phyloP scores from a whole-genome alignment of 2,329 filamentous ascomycete genomes.

The Pseudocercospora vitis region DNA sequence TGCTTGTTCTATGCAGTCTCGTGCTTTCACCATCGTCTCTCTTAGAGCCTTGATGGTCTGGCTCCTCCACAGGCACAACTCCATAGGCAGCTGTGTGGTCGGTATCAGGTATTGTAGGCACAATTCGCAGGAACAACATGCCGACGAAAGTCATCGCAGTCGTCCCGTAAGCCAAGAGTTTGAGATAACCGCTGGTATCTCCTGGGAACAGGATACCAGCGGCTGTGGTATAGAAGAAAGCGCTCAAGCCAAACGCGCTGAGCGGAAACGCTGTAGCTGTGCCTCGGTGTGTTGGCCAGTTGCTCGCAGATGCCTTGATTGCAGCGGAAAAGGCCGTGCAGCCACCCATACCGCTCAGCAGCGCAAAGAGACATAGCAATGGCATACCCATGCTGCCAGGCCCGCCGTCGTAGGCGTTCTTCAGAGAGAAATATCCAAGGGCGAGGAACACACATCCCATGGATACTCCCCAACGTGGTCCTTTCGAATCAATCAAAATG shows the following conservation, averaged over 20 bases:
- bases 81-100: constrained; percentile 53
- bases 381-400: constrained; percentile 56
- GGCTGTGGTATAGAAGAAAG: constrained; percentile 89
- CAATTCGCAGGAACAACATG: constrained; percentile 80
- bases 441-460: constrained; percentile 71
- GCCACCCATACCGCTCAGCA: constrained; percentile 81
- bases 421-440: constrained; percentile 82
- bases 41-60: constrained; percentile 19
- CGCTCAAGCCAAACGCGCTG: constrained; percentile 89
- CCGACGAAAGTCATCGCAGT: constrained; percentile 71
- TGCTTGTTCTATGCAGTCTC: constrained; percentile 20
- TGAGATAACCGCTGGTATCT: constrained; percentile 76
- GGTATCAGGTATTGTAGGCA: constrained; percentile 51
- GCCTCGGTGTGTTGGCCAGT: constrained; percentile 87
- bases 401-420: constrained; percentile 72
- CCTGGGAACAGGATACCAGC: constrained; percentile 77
- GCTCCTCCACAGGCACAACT: constrained; percentile 49
- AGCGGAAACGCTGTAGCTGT: constrained; percentile 93
- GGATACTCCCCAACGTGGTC: constrained; percentile 75
- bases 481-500: constrained; percentile 78
- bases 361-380: constrained; percentile 76
- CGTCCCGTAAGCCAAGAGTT: constrained; percentile 78
- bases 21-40: constrained; percentile 20
- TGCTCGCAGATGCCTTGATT: constrained; percentile 81
- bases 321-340: constrained; percentile 88